Evolutionary conservation across 2,329 filamentous ascomycete genomes (phyloP).

Genomic region (Xylaria sp.): DNA sequence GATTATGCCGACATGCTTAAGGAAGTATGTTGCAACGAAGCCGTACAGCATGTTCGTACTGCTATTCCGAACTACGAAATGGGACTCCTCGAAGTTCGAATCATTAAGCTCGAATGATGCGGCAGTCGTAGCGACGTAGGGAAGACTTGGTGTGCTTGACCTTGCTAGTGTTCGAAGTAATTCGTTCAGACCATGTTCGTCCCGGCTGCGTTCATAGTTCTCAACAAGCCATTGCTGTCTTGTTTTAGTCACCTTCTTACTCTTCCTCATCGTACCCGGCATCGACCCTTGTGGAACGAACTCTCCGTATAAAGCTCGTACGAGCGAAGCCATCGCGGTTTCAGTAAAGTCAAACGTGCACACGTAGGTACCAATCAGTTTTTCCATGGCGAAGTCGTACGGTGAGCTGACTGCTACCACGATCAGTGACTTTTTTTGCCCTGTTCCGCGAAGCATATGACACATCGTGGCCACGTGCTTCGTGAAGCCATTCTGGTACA

Average conservation of each 20-base stretch:
- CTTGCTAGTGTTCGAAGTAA: slow-evolving; percentile 78
- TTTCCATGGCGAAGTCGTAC: slow-evolving; percentile 96
- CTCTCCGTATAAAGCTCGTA: slow-evolving; percentile 86
- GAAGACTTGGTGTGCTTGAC: slow-evolving; percentile 72
- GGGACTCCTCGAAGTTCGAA: slow-evolving; percentile 78
- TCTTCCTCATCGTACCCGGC: slow-evolving; percentile 83
- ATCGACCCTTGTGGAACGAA: slow-evolving; percentile 68
- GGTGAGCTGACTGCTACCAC: slow-evolving; percentile 95
- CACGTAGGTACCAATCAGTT: slow-evolving; percentile 88
- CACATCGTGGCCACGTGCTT: slow-evolving; percentile 98
- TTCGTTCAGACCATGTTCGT: slow-evolving; percentile 77
- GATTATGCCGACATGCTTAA: slow-evolving; percentile 77
- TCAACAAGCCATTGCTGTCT: slow-evolving; percentile 96
- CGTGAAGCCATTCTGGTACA: slow-evolving; percentile 94
- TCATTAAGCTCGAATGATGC: slow-evolving; percentile 80
- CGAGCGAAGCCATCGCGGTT: slow-evolving; percentile 84
- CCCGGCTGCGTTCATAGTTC: slow-evolving; percentile 82
- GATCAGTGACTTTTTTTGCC: slow-evolving; percentile 88
- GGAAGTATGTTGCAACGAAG: slow-evolving; percentile 89
- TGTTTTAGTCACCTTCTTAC: slow-evolving; percentile 87
- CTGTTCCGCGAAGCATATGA: slow-evolving; percentile 79
- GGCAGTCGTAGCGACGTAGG: slow-evolving; percentile 77
- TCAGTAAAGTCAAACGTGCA: slow-evolving; percentile 98
- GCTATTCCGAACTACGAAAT: slow-evolving; percentile 94
- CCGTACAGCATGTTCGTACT: slow-evolving; percentile 91